Percentiles rank a stretch among this genome's conserved stretches.
These are phyloP conservation scores for Xylaria sp. DNA, from an alignment of 2,329 filamentous ascomycete species.

Conservation along the genomic window DNA sequence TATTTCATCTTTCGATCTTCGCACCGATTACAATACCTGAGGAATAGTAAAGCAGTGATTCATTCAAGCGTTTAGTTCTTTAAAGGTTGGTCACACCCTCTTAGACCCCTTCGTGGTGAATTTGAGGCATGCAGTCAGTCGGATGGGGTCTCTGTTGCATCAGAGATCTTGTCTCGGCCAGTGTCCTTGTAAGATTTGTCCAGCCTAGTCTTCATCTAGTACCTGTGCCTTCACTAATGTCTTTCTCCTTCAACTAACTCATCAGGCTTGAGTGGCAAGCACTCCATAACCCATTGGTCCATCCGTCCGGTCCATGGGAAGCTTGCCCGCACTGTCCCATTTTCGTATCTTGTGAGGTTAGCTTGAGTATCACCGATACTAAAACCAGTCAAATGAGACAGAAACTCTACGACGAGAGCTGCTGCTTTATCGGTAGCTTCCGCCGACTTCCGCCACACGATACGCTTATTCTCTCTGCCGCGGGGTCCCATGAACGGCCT, in stretches of 20 bases:
- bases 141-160: neutral
- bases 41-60: neutral
- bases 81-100: neutral
- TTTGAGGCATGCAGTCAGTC: neutral
- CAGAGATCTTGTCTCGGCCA: neutral
- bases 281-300: constrained; percentile 23
- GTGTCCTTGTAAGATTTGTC: neutral
- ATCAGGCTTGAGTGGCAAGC: neutral
- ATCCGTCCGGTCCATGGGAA: constrained; percentile 32
- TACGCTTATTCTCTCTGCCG: constrained; percentile 1
- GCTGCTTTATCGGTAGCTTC: constrained; percentile 18
- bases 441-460: neutral
- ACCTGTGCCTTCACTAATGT: neutral
- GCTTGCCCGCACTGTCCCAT: constrained; percentile 19
- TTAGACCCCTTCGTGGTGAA: neutral
- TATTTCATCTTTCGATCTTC: neutral
- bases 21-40: neutral
- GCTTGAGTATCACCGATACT: constrained; percentile 2
- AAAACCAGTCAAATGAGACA: constrained; percentile 27
- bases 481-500: constrained; percentile 20
- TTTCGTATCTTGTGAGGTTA: constrained; percentile 27
- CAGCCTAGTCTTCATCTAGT: neutral
- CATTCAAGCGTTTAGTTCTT: neutral
- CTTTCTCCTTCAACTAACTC: neutral
- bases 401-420: constrained; percentile 4